These are phyloP conservation scores for Ophiosphaerella narmari DNA, from an alignment of 2,329 filamentous ascomycete species.

Conservation along the genomic window DNA sequence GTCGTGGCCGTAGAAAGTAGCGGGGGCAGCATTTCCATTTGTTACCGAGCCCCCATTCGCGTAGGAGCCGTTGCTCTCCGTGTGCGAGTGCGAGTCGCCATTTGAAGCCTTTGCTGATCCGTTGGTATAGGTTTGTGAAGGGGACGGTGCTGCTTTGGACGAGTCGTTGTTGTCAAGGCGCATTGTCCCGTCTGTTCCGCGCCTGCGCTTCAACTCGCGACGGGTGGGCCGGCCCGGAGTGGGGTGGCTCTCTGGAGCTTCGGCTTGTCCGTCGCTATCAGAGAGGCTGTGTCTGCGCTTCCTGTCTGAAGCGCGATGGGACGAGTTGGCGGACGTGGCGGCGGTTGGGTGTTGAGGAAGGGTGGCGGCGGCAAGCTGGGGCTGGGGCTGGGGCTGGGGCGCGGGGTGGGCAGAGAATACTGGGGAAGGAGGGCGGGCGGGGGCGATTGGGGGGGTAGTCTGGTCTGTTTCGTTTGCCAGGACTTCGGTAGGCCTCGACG, in stretches of 20 bases:
- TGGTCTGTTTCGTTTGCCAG: slow-evolving; percentile 70
- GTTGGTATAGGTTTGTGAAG: slow-evolving; percentile 45
- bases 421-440: slow-evolving; percentile 64
- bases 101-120: slow-evolving; percentile 48
- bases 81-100: slow-evolving; percentile 45
- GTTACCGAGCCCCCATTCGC: slow-evolving; percentile 47
- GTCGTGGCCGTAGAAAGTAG: slow-evolving; percentile 79
- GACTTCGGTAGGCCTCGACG: slow-evolving; percentile 53
- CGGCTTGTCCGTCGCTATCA: slow-evolving; percentile 30
- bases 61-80: slow-evolving; percentile 52
- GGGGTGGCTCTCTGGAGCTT: slow-evolving; percentile 19
- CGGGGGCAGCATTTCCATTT: slow-evolving; percentile 33
- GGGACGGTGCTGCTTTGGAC: slow-evolving; percentile 45
- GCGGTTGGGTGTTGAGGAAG: slow-evolving; percentile 18
- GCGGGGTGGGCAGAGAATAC: slow-evolving; percentile 38
- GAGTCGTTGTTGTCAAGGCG: slow-evolving; percentile 51
- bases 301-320: slow-evolving; percentile 16
- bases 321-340: slow-evolving; percentile 17
- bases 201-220: slow-evolving; percentile 50
- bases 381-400: slow-evolving; percentile 17
- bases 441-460: slow-evolving; percentile 65
- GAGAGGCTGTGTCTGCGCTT: slow-evolving; percentile 44
- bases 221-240: slow-evolving; percentile 39
- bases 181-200: slow-evolving; percentile 48
- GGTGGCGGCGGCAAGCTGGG: slow-evolving; percentile 7